A percentile compares a stretch with the other conserved stretches of the same genome.
Evolutionary conservation across 148 eudicot genomes (phyloP).

Genomic region (Camellia granthamiana): DNA sequence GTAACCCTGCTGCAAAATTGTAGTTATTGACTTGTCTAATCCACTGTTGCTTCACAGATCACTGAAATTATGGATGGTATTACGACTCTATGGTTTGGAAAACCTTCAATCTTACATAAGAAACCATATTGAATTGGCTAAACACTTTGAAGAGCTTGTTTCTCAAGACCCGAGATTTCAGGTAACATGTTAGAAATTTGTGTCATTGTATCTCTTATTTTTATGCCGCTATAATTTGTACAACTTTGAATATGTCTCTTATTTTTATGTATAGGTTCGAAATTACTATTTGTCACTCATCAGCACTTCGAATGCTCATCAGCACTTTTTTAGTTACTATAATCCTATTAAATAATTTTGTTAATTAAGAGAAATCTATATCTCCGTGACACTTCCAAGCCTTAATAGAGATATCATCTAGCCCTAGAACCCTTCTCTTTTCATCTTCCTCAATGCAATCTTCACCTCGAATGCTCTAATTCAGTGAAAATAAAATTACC

Average conservation of each 20-base stretch:
- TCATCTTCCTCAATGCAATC: too few species aligned
- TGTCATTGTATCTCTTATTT: neutral
- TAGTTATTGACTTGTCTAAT: neutral
- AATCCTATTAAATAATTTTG: neutral
- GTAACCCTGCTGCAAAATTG: neutral
- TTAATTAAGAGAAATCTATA: neutral
- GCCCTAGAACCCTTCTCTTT: too few species aligned
- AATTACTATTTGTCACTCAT: too few species aligned
- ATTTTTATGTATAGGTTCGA: too few species aligned
- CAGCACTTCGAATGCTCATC: too few species aligned
- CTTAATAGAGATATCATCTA: too few species aligned
- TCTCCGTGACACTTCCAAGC: too few species aligned
- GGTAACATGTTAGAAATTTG: constrained; percentile 36
- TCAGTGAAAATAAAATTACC: neutral
- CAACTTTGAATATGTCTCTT: too few species aligned
- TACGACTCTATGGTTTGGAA: constrained; percentile 78
- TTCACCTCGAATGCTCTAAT: too few species aligned
- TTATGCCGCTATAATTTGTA: too few species aligned
- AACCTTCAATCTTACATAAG: constrained; percentile 80
- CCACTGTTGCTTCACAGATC: constrained; percentile 47
- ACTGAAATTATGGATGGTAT: constrained; percentile 90
- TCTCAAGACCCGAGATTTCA: constrained; percentile 73
- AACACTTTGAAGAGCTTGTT: constrained; percentile 70
- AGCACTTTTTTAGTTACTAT: neutral
- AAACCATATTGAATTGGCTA: constrained; percentile 79